Conservation (phyloP, 352 stramenopile genomes). For the Globisporangium emineosum region DNA sequence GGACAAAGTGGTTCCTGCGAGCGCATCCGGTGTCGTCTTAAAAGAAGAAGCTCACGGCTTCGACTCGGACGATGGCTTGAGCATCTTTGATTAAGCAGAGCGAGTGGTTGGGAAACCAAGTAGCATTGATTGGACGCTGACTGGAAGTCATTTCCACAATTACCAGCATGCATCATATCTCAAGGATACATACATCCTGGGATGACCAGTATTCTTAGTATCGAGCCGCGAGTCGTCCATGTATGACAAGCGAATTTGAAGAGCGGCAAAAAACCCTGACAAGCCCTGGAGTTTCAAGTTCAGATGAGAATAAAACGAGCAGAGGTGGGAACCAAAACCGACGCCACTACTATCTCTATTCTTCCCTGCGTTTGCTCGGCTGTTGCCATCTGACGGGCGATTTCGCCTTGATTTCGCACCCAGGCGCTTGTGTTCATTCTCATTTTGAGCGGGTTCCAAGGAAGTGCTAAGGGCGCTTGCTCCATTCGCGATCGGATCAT, state of each 20-base stretch:
- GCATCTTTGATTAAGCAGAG: conserved; percentile 1
- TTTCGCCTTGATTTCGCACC: background rate
- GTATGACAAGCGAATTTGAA: background rate
- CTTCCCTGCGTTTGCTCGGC: background rate
- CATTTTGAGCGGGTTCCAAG: background rate
- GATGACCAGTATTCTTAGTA: background rate
- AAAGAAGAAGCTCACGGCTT: background rate
- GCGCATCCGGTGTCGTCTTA: background rate
- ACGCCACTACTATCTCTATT: background rate
- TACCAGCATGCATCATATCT: too few species aligned
- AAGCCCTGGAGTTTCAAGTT: background rate
- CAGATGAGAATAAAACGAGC: background rate
- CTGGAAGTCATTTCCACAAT: background rate
- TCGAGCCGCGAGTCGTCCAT: background rate
- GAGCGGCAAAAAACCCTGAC: background rate
- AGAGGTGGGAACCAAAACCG: background rate
- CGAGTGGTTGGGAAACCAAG: background rate
- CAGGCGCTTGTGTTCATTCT: background rate
- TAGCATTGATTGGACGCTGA: background rate
- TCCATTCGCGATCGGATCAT: background rate
- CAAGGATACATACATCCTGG: too few species aligned
- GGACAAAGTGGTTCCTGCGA: background rate
- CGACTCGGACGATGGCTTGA: conserved; percentile 5
- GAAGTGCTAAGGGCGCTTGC: background rate
- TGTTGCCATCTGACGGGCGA: background rate